Evolutionary conservation across 1,139 yeast species (phyloP).

Genomic region (Geotrichum europaeum): DNA sequence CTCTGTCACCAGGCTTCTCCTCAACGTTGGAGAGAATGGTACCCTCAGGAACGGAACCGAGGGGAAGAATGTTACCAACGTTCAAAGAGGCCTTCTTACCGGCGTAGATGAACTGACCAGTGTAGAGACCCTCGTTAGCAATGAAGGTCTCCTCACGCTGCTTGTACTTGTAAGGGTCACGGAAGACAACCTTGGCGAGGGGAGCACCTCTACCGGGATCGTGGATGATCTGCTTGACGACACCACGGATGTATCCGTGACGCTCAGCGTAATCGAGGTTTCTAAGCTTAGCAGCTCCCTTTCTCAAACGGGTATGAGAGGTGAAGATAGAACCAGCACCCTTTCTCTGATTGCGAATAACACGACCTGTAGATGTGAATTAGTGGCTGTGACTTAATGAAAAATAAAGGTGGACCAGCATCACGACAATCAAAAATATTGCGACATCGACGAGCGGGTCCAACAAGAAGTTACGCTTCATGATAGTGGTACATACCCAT

Average conservation of each 20-base stretch:
- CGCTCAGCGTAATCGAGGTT: constrained; percentile 99
- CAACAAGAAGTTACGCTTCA: background rate
- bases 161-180: constrained; percentile 99
- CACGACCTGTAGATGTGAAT: constrained; percentile 73
- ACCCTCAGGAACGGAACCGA: constrained; percentile 98
- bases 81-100: constrained; percentile 98
- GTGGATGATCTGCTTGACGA: constrained; percentile 97
- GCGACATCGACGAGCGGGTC: background rate
- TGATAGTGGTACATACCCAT: constrained; percentile 2
- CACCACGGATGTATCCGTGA: constrained; percentile 99
- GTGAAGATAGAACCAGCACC: constrained; percentile 99
- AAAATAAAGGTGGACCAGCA: background rate
- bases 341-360: constrained; percentile 99
- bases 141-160: constrained; percentile 97
- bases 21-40: constrained; percentile 97
- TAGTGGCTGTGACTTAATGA: constrained; percentile 19
- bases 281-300: constrained; percentile 99
- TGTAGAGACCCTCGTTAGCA: constrained; percentile 99
- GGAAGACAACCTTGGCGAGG: constrained; percentile 97
- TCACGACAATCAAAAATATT: background rate
- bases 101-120: constrained; percentile 98
- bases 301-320: constrained; percentile 99
- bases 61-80: constrained; percentile 96
- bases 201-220: constrained; percentile 99
- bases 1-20: constrained; percentile 99